Base-by-base conservation (phyloP, 164 flowering plant species). In the Macadamia tetraphylla region DNA sequence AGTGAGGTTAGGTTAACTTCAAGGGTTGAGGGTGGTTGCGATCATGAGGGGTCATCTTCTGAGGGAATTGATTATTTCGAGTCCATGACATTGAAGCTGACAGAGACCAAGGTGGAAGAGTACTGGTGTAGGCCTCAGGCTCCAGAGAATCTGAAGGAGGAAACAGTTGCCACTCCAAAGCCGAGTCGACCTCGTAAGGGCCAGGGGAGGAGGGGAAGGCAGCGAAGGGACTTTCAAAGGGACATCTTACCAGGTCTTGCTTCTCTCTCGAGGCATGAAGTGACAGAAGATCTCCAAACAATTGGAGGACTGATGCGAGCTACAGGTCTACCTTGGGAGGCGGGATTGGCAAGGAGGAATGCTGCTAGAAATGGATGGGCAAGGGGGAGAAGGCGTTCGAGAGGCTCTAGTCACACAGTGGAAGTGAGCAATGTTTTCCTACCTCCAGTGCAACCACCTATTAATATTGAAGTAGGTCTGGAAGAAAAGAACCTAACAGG, bases 171-270 rank as follows among this genome's bases (percentile, higher is more conserved):
- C 23, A 53, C 70, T 42, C 23, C 71, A 30, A 12, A 77, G 59
- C 42, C 73, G 23, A 77, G 64, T 29, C 75, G 90, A 48, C 81
- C 77, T n/a, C 80, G 93, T 13, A 86, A 78, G 73, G 94, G 93
- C 29, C 86, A 82, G 17, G 79, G 81, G 58, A 86, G 94, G 77
- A 81, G 97, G 73, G 96, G 98, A 63, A 87, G 96, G 81, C 97
- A 85, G 71, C 73, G 87, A 68, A 84, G 88, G 83, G 99, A 95
- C 73, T 95, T 95, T 74, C 99, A 92, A 71, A 82, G 91, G 78
- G 99, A 95, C 76, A 88, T 91, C 69, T 90, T 95, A 63, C 99
- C 99, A 0, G 90, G 96, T 51, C 82, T 95, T 23, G 79, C 79
- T 64, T 83, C 99, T 12, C 75, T 95, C 48, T 88, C 99, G 15